Conservation (phyloP, 768 basidiomycete genomes). For the Termitomyces sp. region DNA sequence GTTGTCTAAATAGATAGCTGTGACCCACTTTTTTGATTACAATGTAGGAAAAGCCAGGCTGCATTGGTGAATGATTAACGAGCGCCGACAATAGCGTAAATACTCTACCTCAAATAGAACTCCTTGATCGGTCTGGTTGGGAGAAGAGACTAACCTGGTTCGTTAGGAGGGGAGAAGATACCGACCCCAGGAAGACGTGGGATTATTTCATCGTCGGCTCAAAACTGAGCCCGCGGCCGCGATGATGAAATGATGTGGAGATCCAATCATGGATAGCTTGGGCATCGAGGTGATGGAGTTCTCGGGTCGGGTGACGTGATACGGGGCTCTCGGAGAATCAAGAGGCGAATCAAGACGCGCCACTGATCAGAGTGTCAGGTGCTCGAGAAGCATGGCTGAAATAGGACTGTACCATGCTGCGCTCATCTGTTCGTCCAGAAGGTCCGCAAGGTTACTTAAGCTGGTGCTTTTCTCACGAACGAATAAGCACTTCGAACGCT, state of each 20-base stretch:
- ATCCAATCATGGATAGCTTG: not conserved
- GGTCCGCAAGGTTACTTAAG: not conserved
- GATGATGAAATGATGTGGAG: not conserved
- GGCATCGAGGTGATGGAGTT: not conserved
- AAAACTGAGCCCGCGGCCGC: not conserved
- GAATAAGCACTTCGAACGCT: not conserved
- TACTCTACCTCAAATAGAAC: not conserved
- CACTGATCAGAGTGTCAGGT: not conserved
- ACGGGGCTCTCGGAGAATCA: too few species aligned
- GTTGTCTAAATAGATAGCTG: not conserved
- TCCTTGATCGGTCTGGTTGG: not conserved
- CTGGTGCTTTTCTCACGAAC: not conserved
- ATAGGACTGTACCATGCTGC: not conserved
- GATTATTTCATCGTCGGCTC: not conserved
- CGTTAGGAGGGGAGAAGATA: not conserved
- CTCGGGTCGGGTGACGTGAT: not conserved
- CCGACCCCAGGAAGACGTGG: slow-evolving; percentile 5
- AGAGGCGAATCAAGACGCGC: not conserved
- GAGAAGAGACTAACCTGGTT: not conserved
- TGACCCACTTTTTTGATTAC: not conserved
- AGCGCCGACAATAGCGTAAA: too few species aligned
- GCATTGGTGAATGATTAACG: not conserved
- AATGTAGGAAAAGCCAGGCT: not conserved
- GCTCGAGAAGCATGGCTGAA: not conserved
- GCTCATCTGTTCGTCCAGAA: not conserved